Evolutionary conservation across 495 filamentous ascomycete genomes (phyloP).

Genomic region (Thermothielavioides terrestris): DNA sequence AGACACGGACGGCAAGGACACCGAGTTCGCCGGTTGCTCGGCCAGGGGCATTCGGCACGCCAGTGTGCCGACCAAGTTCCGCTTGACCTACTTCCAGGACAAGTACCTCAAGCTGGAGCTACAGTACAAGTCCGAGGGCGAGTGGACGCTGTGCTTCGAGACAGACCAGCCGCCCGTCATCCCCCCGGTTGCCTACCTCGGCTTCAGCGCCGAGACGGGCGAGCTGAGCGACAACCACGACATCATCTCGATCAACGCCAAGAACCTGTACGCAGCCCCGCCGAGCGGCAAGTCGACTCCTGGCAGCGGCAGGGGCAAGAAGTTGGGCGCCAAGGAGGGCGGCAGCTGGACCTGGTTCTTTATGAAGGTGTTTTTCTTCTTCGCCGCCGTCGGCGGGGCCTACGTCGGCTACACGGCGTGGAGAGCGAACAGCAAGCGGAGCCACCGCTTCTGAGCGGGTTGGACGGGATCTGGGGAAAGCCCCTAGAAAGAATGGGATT

Average conservation of each 20-base stretch:
- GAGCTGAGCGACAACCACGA: slow-evolving; percentile 98
- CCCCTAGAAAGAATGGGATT: slow-evolving; percentile 3
- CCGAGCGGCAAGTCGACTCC: slow-evolving; percentile 35
- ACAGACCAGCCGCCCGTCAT: slow-evolving; percentile 65
- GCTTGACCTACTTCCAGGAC: slow-evolving; percentile 94
- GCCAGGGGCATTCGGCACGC: slow-evolving; percentile 80
- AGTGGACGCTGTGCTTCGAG: slow-evolving; percentile 88
- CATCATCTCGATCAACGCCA: slow-evolving; percentile 77
- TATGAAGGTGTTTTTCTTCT: slow-evolving; percentile 71
- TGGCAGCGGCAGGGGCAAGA: slow-evolving; percentile 33
- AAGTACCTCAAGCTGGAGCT: slow-evolving; percentile 84
- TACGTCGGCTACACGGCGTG: slow-evolving; percentile 85
- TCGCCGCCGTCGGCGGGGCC: slow-evolving; percentile 55
- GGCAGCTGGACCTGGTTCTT: slow-evolving; percentile 92
- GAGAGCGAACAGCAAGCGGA: slow-evolving; percentile 56
- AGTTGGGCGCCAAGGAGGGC: slow-evolving; percentile 26
- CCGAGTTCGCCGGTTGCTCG: slow-evolving; percentile 90
- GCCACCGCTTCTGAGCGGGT: slow-evolving; percentile 62
- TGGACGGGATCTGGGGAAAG: neutral
- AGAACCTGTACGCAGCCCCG: slow-evolving; percentile 73
- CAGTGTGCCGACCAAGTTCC: slow-evolving; percentile 70
- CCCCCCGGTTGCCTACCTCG: slow-evolving; percentile 85
- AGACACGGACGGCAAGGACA: slow-evolving; percentile 87
- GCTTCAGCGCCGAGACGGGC: slow-evolving; percentile 92
- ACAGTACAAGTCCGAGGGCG: slow-evolving; percentile 80